These are phyloP conservation scores for Clarireedia paspali DNA, from an alignment of 2,329 filamentous ascomycete genomes.

Conservation along the genomic window DNA sequence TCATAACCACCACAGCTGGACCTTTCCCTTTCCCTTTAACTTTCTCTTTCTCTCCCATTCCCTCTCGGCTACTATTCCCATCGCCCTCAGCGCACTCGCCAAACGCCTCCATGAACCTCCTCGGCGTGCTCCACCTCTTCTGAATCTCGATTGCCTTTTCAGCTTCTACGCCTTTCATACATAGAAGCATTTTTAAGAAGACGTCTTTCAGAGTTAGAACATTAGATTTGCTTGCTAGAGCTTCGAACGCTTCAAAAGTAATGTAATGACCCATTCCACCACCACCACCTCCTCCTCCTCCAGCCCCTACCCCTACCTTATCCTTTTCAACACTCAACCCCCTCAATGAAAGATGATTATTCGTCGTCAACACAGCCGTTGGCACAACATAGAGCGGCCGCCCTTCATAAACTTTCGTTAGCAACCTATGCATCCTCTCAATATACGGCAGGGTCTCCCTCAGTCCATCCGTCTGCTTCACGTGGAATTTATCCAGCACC, in stretches of 20 bases:
- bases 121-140: conserved; percentile 67
- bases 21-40: neutral
- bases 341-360: conserved; percentile 46
- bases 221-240: conserved; percentile 67
- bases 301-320: neutral
- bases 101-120: conserved; percentile 63
- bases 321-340: neutral
- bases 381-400: conserved; percentile 57
- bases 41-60: neutral
- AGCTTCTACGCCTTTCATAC: conserved; percentile 63
- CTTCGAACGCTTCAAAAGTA: conserved; percentile 64
- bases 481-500: conserved; percentile 70
- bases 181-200: conserved; percentile 83
- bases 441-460: conserved; percentile 75
- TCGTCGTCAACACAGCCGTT: conserved; percentile 51
- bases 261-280: conserved; percentile 44
- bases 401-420: conserved; percentile 57
- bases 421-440: conserved; percentile 59
- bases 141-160: conserved; percentile 78
- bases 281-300: conserved; percentile 8
- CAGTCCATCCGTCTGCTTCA: conserved; percentile 67
- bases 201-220: conserved; percentile 66
- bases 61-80: conserved; percentile 28
- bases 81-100: conserved; percentile 28
- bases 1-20: neutral